Evolutionary conservation across 2,329 filamentous ascomycete species (phyloP), one percentile per base, ranked within the genome.

Genomic region (Sporothrix dimorphospora): DNA sequence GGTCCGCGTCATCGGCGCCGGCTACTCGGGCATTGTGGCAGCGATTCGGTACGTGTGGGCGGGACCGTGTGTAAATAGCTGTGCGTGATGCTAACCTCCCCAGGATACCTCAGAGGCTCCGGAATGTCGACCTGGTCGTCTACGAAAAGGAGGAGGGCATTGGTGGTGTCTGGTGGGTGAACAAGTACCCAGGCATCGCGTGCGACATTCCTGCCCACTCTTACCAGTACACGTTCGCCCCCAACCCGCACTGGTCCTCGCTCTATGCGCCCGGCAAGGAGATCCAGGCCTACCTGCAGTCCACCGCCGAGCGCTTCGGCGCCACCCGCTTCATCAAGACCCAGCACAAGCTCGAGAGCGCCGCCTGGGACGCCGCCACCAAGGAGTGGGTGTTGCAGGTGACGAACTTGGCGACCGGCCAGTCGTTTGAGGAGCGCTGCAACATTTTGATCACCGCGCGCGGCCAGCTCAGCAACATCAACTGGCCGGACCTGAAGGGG

Each of bases 171-270:
- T 81, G 80, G 80, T 81, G 77, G 77, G 59, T 79, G 59, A 81
- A 80, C 73, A 77, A 73, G 11, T 81, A 81, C 59, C 80, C 80
- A 0, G 80, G 79, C 9, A 67, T 80, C 21, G 80, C 80, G 14
- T 82, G 80, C 57, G 80, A 81, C 69, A 79, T 82, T 55, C 80
- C 80, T n/a, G 81, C 84, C 7, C 86, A 88, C 74, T 86, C 85
- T 8, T 88, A 88, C 76, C 86, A 86, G 73, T 88, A 86, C 75
- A 82, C 85, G 0, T 88, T 86, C 77, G 84, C 85, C 34, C 86
- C 86, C 0, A 88, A 88, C 71, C 84, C 86, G 3, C 76, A 85
- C 72, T 88, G 86, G 86, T 85, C 83, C 9, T 78, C 82, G 24
- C 83, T 87, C 49, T 88, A 87, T 74, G 84, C 83, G 2, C 82